Evolutionary conservation across 805 yeast species (phyloP), one percentile per base, ranked within the genome.

Genomic region (Blastobotrys chiropterorum): DNA sequence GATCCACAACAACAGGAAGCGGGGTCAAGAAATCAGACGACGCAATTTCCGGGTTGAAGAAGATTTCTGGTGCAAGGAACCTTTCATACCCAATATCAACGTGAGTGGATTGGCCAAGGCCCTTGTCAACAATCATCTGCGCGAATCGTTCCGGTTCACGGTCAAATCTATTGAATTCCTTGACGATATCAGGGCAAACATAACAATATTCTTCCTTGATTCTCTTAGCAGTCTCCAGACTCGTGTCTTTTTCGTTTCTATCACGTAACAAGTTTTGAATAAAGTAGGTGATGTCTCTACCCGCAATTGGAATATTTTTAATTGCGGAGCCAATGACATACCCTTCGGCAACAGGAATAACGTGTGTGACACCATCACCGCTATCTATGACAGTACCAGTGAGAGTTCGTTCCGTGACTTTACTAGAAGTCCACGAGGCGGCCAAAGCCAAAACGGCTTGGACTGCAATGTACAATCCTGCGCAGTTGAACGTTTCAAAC

Each of bases 301-400:
- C 99, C 0, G 99, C 99, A 70, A 94, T 85, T 53, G 99, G 99
- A 53, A 94, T 89, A 69, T 94, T 92, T 67, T 94, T 94, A 68
- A 94, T 94, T 31, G 97, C 96, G 13, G 96, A 84, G 3, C 98
- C 99, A 67, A 94, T 94, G 34, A 94, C 99, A 67, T 94, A 94
- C 54, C 99, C 99, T 72, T 94, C 99, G 22, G 99, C 98, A 38
- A 94, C 99, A 14, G 99, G 98, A 57, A 94, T 94, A 45, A 94
- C 98, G 69, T 94, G 99, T 11, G 99, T 94, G 2, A 94, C 99
- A 77, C 99, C 99, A 66, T 92, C 99, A 73, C 99, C 99, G 2
- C 95, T 85, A 67, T 94, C 99, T 62, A 94, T 92, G 59, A 94
- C 99, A 0, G 98, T 94, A 70, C 99, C 99, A 5, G 99, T 94